Evolutionary conservation across 2,329 filamentous ascomycete genomes (phyloP), one percentile per base, ranked within the genome.

Genomic region (Aspergillus fructus): DNA sequence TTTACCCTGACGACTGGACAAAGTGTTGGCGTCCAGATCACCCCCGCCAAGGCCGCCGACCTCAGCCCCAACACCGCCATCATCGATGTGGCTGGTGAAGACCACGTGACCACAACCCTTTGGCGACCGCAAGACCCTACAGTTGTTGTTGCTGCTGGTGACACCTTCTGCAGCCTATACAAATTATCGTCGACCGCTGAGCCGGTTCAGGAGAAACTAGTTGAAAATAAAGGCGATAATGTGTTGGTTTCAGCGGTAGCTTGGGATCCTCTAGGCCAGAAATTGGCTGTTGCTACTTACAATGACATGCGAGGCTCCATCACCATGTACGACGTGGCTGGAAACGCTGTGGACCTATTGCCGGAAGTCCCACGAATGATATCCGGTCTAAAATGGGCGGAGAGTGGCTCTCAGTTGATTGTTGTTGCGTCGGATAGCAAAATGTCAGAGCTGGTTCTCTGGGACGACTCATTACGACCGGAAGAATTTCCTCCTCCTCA

Each of bases 11-110:
- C 71, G 39, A 77, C 68, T 46, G 78, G 79, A 49, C 69, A 71
- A 54, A 81, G 78, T 66, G 68, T 76, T 62, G 78, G 75, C 58
- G 73, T 80, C 57, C 79, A 81, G 67, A 79, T 77, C 63, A 69
- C 70, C 50, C 75, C 78, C 66, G 76, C 78, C 68, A 81, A 80
- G 69, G 74, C 78, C 45, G 69, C 74, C 59, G 77, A 81, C 66
- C 72, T 81, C 56, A 71, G 70, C 40, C 72, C 76, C 43, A 68
- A 77, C 64, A 79, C 78, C 62, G 71, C 70, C 59, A 66, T 79
- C 21, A 64, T 81, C 30, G 69, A 76, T 65, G 63, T 73, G 58
- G 66, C 68, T 53, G 62, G 62, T 34, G 64, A 69, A 13, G 67
- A 68, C 49, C 75, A 78, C 70, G 74, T 81, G 66, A 74, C 73